phyloP scores from a whole-genome alignment of 352 stramenopile genomes.

The Saprolegnia parasitica region DNA sequence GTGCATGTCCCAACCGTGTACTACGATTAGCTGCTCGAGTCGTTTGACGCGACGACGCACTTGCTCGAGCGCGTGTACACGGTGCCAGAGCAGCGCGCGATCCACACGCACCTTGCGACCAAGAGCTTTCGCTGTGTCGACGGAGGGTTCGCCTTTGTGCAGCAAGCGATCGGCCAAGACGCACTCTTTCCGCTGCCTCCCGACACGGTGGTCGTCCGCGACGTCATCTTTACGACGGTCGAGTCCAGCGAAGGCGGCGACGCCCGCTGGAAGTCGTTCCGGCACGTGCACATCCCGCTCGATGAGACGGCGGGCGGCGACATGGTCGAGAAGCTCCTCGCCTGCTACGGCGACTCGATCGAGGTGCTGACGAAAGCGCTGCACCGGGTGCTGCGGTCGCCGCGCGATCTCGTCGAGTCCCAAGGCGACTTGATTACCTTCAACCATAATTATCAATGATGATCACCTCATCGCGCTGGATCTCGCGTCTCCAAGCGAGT shows the following conservation, averaged over 20 bases:
- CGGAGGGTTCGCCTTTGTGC: background rate
- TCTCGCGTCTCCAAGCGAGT: background rate
- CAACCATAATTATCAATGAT: slow-evolving; percentile 7
- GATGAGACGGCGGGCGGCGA: background rate
- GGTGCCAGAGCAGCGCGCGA: background rate
- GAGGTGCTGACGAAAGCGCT: background rate
- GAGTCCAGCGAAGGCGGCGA: background rate
- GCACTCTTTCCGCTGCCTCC: background rate
- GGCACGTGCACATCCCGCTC: slow-evolving; percentile 1
- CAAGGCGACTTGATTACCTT: background rate
- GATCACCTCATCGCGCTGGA: background rate
- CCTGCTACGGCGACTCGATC: background rate
- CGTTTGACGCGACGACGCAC: background rate
- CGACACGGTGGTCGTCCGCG: background rate
- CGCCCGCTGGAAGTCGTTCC: background rate
- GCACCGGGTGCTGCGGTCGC: background rate
- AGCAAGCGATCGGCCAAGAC: background rate
- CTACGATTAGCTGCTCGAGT: slow-evolving; percentile 9
- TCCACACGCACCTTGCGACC: slow-evolving; percentile 4
- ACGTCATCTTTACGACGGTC: background rate
- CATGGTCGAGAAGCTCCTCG: background rate
- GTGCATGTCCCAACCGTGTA: background rate
- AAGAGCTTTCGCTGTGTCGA: background rate
- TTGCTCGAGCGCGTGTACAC: background rate
- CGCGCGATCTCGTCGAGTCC: background rate